Conservation (phyloP, 495 filamentous ascomycete genomes). For the Endocarpon pusillum region DNA sequence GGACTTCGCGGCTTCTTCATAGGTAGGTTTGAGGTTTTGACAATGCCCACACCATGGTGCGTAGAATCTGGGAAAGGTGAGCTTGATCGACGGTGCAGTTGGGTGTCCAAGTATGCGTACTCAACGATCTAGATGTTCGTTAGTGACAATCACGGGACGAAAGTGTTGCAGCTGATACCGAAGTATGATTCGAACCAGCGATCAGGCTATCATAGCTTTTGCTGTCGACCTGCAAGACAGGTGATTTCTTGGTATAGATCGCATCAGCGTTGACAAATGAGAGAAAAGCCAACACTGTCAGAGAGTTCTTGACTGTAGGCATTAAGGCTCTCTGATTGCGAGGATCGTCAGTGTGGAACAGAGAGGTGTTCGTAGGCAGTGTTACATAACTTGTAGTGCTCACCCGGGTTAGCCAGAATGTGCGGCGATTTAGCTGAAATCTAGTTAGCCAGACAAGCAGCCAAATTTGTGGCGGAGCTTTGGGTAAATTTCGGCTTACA, state of each 20-base stretch:
- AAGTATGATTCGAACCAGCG: conserved; percentile 75
- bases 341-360: too few species aligned
- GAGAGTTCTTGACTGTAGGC: too few species aligned
- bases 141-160: background rate
- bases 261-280: conserved; percentile 45
- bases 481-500: too few species aligned
- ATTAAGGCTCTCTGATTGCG: too few species aligned
- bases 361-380: too few species aligned
- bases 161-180: conserved; percentile 40
- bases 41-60: conserved; percentile 96
- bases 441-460: too few species aligned
- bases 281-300: conserved; percentile 30
- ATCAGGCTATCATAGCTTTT: conserved; percentile 75
- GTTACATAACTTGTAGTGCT: too few species aligned
- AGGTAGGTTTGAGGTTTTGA: conserved; percentile 85
- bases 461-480: too few species aligned
- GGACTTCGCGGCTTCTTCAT: conserved; percentile 80
- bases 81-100: conserved; percentile 2
- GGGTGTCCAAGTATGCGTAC: conserved; percentile 27
- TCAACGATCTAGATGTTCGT: conserved; percentile 38
- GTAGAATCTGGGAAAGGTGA: conserved; percentile 54
- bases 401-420: too few species aligned
- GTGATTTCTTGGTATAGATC: conserved; percentile 73
- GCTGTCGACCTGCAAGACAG: conserved; percentile 71
- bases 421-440: too few species aligned